phyloP scores from a whole-genome alignment of 495 filamentous ascomycete genomes.

The Podospora comata region DNA sequence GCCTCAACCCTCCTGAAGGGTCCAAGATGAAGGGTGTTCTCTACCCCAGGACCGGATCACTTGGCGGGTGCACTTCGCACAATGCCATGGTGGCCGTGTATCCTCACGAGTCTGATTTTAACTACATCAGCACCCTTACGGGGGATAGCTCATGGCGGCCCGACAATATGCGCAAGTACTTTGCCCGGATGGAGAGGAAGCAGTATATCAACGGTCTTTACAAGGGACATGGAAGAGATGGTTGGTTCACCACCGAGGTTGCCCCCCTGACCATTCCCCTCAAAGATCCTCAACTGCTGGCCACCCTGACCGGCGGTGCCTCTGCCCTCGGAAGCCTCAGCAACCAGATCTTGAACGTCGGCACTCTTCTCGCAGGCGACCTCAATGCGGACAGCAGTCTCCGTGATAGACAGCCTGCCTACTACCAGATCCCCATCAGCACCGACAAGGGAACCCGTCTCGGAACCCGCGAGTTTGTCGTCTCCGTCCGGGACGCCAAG shows the following conservation, averaged over 20 bases:
- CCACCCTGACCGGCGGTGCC: conserved; percentile 48
- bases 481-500: conserved; percentile 48
- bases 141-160: conserved; percentile 48
- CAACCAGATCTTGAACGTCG: conserved; percentile 34
- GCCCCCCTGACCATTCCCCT: conserved; percentile 48
- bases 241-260: conserved; percentile 54
- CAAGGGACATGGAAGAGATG: conserved; percentile 55
- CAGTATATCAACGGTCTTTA: conserved; percentile 45
- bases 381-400: conserved; percentile 44
- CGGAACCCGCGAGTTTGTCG: conserved; percentile 53
- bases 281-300: conserved; percentile 52
- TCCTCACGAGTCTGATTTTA: conserved; percentile 44
- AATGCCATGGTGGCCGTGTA: conserved; percentile 46
- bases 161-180: conserved; percentile 49
- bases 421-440: conserved; percentile 54
- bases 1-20: conserved; percentile 40
- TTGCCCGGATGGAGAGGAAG: conserved; percentile 52
- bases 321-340: conserved; percentile 49
- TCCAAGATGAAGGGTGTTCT: conserved; percentile 43
- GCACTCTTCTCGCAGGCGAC: conserved; percentile 49
- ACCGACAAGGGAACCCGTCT: conserved; percentile 48
- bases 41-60: conserved; percentile 47
- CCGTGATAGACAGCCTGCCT: conserved; percentile 31
- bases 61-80: conserved; percentile 52
- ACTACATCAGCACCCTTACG: conserved; percentile 45